A percentile compares a stretch with the other conserved stretches of the same genome.
Conservation (phyloP, 768 basidiomycete species). For the Phaeotremella fagi region DNA sequence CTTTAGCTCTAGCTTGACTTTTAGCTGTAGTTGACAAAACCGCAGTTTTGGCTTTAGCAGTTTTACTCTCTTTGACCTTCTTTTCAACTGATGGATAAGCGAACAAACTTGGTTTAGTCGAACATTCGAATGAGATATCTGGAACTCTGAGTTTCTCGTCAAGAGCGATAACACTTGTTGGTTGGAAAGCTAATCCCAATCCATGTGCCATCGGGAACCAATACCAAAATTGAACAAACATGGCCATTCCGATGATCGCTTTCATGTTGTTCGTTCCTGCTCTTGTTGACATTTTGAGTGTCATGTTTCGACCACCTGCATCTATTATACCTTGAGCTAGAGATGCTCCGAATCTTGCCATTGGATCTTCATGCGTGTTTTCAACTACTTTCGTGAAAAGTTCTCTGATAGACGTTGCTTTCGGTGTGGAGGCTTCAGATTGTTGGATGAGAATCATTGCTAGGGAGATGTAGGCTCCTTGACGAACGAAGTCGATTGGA, state of each 20-base stretch:
- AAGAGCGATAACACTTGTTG: constrained; percentile 89
- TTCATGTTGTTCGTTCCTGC: constrained; percentile 89
- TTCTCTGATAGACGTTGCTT: constrained; percentile 71
- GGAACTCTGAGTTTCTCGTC: constrained; percentile 88
- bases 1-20: constrained; percentile 91
- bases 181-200: constrained; percentile 84
- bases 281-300: constrained; percentile 86
- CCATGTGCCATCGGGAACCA: constrained; percentile 98
- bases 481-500: constrained; percentile 95
- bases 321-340: constrained; percentile 96
- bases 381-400: constrained; percentile 81
- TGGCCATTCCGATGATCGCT: constrained; percentile 93
- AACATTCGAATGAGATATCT: constrained; percentile 83
- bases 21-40: constrained; percentile 96
- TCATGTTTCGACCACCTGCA: constrained; percentile 93
- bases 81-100: constrained; percentile 83
- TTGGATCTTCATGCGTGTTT: constrained; percentile 97
- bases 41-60: constrained; percentile 85
- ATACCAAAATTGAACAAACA: constrained; percentile 99
- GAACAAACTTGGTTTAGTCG: constrained; percentile 83
- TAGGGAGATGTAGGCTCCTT: constrained; percentile 90
- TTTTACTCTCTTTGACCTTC: constrained; percentile 86
- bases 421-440: constrained; percentile 81
- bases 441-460: constrained; percentile 97
- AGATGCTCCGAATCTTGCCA: constrained; percentile 96